These are phyloP conservation scores for Trametes cinnabarina DNA, from an alignment of 768 basidiomycete species.

Conservation along the genomic window DNA sequence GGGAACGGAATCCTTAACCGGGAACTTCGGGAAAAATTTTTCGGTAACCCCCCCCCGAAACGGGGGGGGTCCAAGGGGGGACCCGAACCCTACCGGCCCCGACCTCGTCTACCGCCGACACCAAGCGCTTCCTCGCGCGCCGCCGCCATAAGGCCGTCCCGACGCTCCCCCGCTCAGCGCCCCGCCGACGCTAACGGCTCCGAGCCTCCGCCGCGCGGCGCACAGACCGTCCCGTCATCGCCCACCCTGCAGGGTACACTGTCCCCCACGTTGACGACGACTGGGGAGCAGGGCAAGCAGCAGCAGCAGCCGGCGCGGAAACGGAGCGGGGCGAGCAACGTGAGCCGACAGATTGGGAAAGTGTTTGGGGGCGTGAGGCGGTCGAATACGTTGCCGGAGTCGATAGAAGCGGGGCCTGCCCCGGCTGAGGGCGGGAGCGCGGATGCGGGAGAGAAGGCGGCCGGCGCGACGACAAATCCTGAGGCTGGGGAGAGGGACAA, in stretches of 20 bases:
- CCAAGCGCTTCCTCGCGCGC: conserved; percentile 16
- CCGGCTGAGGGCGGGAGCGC: not conserved
- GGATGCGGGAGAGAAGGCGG: not conserved
- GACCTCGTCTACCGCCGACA: conserved; percentile 16
- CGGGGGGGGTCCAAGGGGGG: too few species aligned
- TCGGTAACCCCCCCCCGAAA: too few species aligned
- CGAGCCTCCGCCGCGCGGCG: not conserved
- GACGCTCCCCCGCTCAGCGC: not conserved
- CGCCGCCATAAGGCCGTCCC: conserved; percentile 3
- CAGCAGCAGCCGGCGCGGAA: not conserved
- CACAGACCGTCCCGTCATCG: conserved; percentile 6
- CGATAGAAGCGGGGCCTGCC: not conserved
- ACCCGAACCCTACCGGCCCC: too few species aligned
- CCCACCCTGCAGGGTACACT: not conserved
- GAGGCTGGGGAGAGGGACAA: not conserved
- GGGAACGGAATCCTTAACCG: too few species aligned
- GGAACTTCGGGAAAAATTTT: too few species aligned
- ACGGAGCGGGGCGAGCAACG: conserved; percentile 3
- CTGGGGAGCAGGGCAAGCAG: not conserved
- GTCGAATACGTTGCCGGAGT: conserved; percentile 9
- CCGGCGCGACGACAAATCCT: too few species aligned
- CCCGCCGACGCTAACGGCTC: not conserved
- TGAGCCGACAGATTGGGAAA: conserved; percentile 12
- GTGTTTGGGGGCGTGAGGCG: conserved; percentile 14
- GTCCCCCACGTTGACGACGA: not conserved